Base-by-base conservation (phyloP, 2,329 filamentous ascomycete genomes). In the Phaeoacremonium minimum region DNA sequence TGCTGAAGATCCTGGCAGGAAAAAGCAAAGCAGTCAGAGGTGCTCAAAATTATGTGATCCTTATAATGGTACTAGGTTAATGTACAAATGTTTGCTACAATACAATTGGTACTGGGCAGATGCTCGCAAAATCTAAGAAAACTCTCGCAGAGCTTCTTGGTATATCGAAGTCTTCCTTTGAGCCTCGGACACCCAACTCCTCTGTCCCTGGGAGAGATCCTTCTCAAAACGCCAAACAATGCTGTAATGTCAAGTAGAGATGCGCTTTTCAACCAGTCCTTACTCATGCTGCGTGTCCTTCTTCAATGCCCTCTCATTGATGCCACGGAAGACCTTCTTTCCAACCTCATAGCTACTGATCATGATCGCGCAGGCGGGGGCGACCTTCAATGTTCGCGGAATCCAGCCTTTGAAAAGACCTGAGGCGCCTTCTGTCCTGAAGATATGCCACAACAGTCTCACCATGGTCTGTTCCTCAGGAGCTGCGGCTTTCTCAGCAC, bases 281-380 rank as follows among this genome's bases (percentile, higher is more conserved):
- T 35, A 20, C 32, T 34, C 32, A 8, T 28, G 31, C 35, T 37
- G 43, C 15, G 46, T 32, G 22, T 55, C 41, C 33, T 52, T 56
- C 38, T 40, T 48, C 28, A 50, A 44, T 18, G 60, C 54, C 22
- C 57, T 64, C 52, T 77, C 71, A 42, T 97, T 96, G 33, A 87
- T 78, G 9, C 77, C 74, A 36, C 80, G 73, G 20, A 94, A 94
- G 57, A 85, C 82, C 59, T 86, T 83, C 72, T 98, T 98, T 34
- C 93, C 90, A 26, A 97, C 77, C 61, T 98, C 93, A 60, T 97
- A 98, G 56, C 85, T 95, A 57, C 87, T 94, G 56, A 98, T 97
- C 93, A 98, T 98, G 57, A 98, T 97, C 18, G 93, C 93, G 62
- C 93, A 98, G 0, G 91, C 88, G 2, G 93, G 93, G 2, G 93